These are phyloP conservation scores for Kewa caespitosa DNA, from an alignment of 179 eudicot genomes.

Conservation along the genomic window DNA sequence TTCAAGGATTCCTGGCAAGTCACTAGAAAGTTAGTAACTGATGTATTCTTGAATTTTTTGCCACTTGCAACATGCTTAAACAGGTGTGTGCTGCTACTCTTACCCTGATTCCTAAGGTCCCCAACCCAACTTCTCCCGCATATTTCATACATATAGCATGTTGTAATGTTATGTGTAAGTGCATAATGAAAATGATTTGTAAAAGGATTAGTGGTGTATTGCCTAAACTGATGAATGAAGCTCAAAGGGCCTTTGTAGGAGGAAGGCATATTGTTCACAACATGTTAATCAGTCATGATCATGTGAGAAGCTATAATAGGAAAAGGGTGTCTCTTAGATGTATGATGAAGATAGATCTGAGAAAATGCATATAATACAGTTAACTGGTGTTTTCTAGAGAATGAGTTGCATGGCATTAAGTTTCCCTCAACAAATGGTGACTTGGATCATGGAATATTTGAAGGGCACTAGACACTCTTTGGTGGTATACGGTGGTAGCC, in stretches of 20 bases:
- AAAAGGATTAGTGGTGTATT: neutral
- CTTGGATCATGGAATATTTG: neutral
- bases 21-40: neutral
- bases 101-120: neutral
- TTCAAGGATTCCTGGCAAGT: neutral
- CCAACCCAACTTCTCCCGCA: neutral
- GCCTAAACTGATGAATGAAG: neutral
- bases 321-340: neutral
- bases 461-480: neutral
- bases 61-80: neutral
- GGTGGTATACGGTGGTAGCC: neutral
- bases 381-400: neutral
- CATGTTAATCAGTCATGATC: neutral
- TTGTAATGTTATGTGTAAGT: neutral
- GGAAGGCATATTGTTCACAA: neutral
- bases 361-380: neutral
- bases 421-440: neutral
- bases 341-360: neutral
- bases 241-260: neutral
- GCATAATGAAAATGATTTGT: neutral
- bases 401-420: neutral
- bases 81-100: neutral
- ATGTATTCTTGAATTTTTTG: neutral
- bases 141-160: neutral
- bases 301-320: neutral